Conservation (phyloP, 1,284 basidiomycete species). For the Ceratobasidium sp. region DNA sequence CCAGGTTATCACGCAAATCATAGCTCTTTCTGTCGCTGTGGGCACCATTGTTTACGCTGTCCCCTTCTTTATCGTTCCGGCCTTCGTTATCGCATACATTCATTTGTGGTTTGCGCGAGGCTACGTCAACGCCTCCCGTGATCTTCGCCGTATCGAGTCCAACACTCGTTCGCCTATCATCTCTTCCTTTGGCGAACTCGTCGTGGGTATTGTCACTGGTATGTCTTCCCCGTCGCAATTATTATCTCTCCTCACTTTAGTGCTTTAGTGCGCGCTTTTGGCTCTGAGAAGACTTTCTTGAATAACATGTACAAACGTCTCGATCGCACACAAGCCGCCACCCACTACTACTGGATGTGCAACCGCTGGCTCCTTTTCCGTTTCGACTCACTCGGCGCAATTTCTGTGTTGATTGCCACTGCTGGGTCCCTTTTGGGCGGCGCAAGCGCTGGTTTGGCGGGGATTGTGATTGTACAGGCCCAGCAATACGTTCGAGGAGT, state of each 20-base stretch:
- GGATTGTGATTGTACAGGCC: conserved; percentile 24
- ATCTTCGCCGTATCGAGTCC: conserved; percentile 42
- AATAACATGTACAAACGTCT: conserved; percentile 36
- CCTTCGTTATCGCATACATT: conserved; percentile 14
- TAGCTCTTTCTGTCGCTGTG: conserved; percentile 4
- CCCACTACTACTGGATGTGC: conserved; percentile 46
- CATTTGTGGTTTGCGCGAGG: conserved; percentile 36
- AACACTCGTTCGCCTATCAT: conserved; percentile 45
- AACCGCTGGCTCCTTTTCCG: conserved; percentile 42
- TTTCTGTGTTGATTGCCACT: conserved; percentile 75
- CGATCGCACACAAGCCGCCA: conserved; percentile 39
- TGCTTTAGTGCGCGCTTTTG: conserved; percentile 33
- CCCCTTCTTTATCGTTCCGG: conserved; percentile 33
- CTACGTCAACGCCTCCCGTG: conserved; percentile 35
- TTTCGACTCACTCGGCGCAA: conserved; percentile 76
- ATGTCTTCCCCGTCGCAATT: neutral
- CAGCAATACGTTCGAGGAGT: conserved; percentile 8
- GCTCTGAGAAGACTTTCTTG: conserved; percentile 23
- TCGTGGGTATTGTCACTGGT: conserved; percentile 18
- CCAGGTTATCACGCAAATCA: conserved; percentile 5
- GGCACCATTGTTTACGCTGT: conserved; percentile 38
- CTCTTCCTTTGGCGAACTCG: conserved; percentile 41
- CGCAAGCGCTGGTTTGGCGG: conserved; percentile 22
- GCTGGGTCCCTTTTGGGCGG: conserved; percentile 10
- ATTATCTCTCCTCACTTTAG: neutral